Percentiles rank a stretch among this genome's conserved stretches.
Evolutionary conservation across 2,329 filamentous ascomycete species (phyloP).

Genomic region (Neurospora crassa): DNA sequence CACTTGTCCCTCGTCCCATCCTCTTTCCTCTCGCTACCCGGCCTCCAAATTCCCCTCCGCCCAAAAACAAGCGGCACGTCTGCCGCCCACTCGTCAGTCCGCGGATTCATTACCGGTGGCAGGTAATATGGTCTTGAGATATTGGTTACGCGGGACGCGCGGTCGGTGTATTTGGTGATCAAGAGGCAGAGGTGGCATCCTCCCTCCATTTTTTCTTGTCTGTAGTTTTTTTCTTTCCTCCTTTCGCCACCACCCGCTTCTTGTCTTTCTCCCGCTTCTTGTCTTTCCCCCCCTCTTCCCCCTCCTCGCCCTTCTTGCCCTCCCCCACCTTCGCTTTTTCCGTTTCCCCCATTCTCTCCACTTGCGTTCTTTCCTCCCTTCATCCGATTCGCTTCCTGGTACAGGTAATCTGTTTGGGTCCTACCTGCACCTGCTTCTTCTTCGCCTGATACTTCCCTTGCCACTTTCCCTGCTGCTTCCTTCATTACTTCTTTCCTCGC

Average conservation of each 20-base stretch:
- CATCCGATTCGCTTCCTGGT: too few relatives aligned
- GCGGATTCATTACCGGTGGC: not conserved
- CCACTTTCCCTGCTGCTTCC: too few relatives aligned
- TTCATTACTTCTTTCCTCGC: too few relatives aligned
- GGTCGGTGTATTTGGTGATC: not conserved
- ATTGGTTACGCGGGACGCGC: not conserved
- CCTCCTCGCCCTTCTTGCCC: too few relatives aligned
- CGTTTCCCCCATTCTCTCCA: not conserved
- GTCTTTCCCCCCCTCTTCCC: too few relatives aligned
- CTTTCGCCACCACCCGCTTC: too few relatives aligned
- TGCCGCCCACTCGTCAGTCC: not conserved
- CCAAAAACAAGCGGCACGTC: not conserved
- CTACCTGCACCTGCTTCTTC: too few relatives aligned
- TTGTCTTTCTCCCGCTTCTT: too few relatives aligned
- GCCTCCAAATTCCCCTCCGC: not conserved
- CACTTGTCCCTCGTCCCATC: not conserved
- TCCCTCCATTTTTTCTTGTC: not conserved
- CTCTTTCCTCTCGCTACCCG: too few relatives aligned
- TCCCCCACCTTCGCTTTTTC: not conserved
- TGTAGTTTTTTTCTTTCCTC: not conserved
- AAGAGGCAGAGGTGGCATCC: not conserved
- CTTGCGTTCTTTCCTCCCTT: too few relatives aligned
- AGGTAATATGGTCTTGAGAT: not conserved
- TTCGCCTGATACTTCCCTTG: not conserved
- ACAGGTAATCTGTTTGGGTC: too few relatives aligned